Evolutionary conservation across 371 early-diverging fungal species (phyloP).

Genomic region (Mortierella sp.): DNA sequence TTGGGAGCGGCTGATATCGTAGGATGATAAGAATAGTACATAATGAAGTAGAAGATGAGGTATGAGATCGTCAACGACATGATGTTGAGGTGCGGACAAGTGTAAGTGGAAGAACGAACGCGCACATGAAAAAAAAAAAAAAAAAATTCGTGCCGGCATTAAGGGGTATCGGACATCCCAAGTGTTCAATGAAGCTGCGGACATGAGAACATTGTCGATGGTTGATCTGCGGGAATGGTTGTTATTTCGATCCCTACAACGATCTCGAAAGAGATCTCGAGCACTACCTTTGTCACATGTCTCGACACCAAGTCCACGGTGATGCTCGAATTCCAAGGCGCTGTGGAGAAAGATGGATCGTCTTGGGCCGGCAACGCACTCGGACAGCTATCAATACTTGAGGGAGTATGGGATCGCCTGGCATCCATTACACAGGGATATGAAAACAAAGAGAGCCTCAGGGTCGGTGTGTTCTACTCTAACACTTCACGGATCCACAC

Average conservation of each 20-base stretch:
- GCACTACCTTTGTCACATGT: conserved; percentile 20
- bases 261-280: conserved; percentile 1
- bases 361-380: conserved; percentile 41
- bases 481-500: too few species aligned
- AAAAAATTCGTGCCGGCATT: too few species aligned
- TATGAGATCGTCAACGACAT: too few species aligned
- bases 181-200: too few species aligned
- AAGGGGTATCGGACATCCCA: too few species aligned
- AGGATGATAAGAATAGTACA: too few species aligned
- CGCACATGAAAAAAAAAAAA: too few species aligned
- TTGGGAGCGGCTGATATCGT: too few species aligned
- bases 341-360: conserved; percentile 45
- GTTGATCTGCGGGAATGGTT: conserved; percentile 16
- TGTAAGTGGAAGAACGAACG: too few species aligned
- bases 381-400: conserved; percentile 46
- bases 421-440: neutral
- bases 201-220: too few species aligned
- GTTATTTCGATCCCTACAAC: conserved; percentile 42
- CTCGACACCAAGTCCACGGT: conserved; percentile 38
- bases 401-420: conserved; percentile 24
- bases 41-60: too few species aligned
- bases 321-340: conserved; percentile 47
- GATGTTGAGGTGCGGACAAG: too few species aligned
- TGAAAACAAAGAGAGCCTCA: neutral
- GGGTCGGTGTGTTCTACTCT: neutral